Base-by-base conservation (phyloP, 2,329 filamentous ascomycete species). In the Paramyrothecium roridum region DNA sequence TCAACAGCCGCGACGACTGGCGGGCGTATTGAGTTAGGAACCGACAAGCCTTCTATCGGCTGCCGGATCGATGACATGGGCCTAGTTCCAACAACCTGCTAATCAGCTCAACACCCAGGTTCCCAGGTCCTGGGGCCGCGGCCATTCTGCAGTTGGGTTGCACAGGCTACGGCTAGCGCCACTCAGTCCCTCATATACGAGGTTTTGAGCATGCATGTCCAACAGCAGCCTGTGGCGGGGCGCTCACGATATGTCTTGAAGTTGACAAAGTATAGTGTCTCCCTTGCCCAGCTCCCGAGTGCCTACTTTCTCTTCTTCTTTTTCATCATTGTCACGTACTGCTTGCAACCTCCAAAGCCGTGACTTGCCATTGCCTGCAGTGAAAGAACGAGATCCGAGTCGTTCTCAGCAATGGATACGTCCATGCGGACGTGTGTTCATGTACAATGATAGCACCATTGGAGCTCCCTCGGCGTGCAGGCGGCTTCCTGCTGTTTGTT, bases 361-460 rank as follows among this genome's bases (percentile, higher is more conserved):
- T 30, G 26, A 30, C 6, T 10, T 30, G 37, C 37, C 4, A 13
- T 43, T 43, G 37, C 16, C 16, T 16, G 4, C 6, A 17, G 37
- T 17, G 4, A 13, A 6, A 19, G 13, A 37, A 13, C 13, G 37
- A 43, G 37, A 17, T 43, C 37, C 26, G 26, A 6, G 7, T 43
- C 37, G 37, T 43, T 16, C 37, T 4, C n/a, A 13, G 37, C 37
- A 6, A 7, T 6, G 59, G 63, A 58, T 43, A 65, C 66, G 63
- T 59, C 53, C 56, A 43, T 54, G 55, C 54, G 57, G 47, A 58
- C 56, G 58, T 53, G 54, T 57, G 57, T 54, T 52, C 54, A 61
- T 54, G 57, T 57, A 66, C 57, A 56, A 66, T 65, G 64, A 58
- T 60, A 57, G 62, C 58, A 49, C 63, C 59, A 57, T 52, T 57